Conservation (phyloP, 192 early-diverging fungal genomes). For the Podila verticillata region DNA sequence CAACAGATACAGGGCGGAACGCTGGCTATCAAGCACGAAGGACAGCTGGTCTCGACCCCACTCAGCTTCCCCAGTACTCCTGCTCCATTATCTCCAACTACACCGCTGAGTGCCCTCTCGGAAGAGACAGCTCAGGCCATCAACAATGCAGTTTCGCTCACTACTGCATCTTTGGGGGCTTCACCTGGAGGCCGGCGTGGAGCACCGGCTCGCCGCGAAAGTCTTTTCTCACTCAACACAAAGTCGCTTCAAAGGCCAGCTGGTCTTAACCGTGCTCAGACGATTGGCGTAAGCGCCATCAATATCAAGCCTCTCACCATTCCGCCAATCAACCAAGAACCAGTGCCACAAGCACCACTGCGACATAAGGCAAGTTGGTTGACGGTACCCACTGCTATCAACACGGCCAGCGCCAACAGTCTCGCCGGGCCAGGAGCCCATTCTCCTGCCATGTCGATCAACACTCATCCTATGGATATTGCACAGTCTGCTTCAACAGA, state of each 20-base stretch:
- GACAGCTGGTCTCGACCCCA: not conserved
- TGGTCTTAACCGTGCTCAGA: conserved; percentile 20
- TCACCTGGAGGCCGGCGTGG: not conserved
- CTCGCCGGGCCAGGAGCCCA: conserved; percentile 5
- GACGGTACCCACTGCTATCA: conserved; percentile 18
- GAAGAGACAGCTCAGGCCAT: conserved; percentile 48
- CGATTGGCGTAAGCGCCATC: conserved; percentile 4
- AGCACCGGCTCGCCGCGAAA: conserved; percentile 38
- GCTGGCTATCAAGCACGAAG: conserved; percentile 3
- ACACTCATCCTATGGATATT: conserved; percentile 38
- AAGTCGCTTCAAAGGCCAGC: conserved; percentile 42
- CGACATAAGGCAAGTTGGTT: conserved; percentile 25
- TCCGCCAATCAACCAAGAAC: not conserved
- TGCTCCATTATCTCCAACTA: not conserved
- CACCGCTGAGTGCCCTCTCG: conserved; percentile 12
- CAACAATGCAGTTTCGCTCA: conserved; percentile 36
- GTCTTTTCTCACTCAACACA: conserved; percentile 55
- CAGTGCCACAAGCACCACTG: conserved; percentile 5
- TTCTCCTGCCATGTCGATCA: conserved; percentile 9
- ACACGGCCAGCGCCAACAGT: conserved; percentile 7
- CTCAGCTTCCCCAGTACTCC: not conserved
- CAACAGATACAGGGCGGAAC: not conserved
- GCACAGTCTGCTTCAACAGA: conserved; percentile 37
- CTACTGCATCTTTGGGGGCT: not conserved
- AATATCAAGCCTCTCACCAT: conserved; percentile 31